phyloP scores from a whole-genome alignment of 768 basidiomycete genomes.

The Coprinellus micaceus region DNA sequence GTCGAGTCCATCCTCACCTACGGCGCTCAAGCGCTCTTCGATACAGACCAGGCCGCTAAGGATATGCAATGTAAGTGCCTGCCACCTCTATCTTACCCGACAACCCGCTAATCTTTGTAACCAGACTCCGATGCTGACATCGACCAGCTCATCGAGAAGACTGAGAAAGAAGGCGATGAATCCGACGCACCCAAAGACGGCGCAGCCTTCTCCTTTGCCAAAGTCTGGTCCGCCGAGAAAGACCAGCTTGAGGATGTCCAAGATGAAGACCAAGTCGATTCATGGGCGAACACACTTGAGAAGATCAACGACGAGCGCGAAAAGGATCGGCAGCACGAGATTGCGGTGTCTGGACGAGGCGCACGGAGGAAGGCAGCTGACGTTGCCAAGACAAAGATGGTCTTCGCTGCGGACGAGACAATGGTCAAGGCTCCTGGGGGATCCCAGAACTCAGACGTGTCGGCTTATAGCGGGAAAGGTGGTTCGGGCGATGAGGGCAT shows the following conservation, averaged over 20 bases:
- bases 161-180: conserved; percentile 66
- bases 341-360: conserved; percentile 66
- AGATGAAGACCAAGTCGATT: conserved; percentile 64
- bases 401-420: conserved; percentile 11
- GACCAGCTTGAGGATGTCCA: conserved; percentile 64
- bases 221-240: conserved; percentile 85
- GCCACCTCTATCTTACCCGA: neutral
- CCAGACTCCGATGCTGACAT: conserved; percentile 81
- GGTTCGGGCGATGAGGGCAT: conserved; percentile 8
- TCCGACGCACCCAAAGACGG: conserved; percentile 47
- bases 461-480: neutral
- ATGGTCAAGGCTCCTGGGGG: conserved; percentile 10
- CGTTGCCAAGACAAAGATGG: conserved; percentile 41
- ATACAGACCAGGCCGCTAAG: conserved; percentile 51
- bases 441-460: conserved; percentile 1
- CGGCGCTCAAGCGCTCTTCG: conserved; percentile 84
- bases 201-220: conserved; percentile 81
- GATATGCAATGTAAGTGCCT: conserved; percentile 64
- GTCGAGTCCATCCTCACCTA: conserved; percentile 87
- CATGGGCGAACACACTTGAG: conserved; percentile 76
- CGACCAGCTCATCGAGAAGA: conserved; percentile 81
- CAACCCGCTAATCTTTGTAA: too few relatives aligned
- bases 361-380: conserved; percentile 73
- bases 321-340: conserved; percentile 39
- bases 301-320: conserved; percentile 43